phyloP scores from a whole-genome alignment of 2,329 filamentous ascomycete species.

The Aureobasidium sp. region DNA sequence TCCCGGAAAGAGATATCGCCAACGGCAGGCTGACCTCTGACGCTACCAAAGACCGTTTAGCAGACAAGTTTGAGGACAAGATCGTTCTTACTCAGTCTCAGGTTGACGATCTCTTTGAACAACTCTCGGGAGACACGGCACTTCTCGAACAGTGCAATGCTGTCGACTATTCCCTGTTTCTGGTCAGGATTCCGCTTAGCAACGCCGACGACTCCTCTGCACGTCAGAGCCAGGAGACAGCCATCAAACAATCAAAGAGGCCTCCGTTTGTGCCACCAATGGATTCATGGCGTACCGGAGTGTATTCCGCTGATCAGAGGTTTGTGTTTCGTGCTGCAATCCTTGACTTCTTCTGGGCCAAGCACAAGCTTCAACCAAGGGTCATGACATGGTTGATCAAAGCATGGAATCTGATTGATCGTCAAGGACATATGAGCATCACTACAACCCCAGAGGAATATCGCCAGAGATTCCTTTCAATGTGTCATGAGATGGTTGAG shows the following conservation, averaged over 20 bases:
- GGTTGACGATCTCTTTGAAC: constrained; percentile 46
- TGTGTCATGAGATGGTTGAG: constrained; percentile 41
- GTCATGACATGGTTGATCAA: constrained; percentile 56
- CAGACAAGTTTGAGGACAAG: constrained; percentile 61
- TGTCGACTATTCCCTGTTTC: constrained; percentile 68
- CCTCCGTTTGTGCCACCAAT: constrained; percentile 25
- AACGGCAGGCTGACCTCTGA: constrained; percentile 55
- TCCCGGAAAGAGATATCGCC: constrained; percentile 63
- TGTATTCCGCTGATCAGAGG: constrained; percentile 53
- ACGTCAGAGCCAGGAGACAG: constrained; percentile 18
- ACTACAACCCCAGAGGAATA: constrained; percentile 64
- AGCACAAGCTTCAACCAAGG: constrained; percentile 58
- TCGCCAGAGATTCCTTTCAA: constrained; percentile 45
- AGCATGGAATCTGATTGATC: constrained; percentile 47
- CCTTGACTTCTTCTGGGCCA: constrained; percentile 73
- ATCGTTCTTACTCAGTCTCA: constrained; percentile 48
- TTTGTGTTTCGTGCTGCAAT: constrained; percentile 60
- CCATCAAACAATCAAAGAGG: neutral
- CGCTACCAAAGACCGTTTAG: constrained; percentile 55
- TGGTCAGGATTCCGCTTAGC: constrained; percentile 47
- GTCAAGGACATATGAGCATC: constrained; percentile 65
- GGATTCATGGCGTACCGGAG: constrained; percentile 51
- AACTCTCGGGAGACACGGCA: constrained; percentile 53
- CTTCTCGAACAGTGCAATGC: constrained; percentile 56
- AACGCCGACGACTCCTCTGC: constrained; percentile 13